A percentile compares a stretch with the other conserved stretches of the same genome.
Evolutionary conservation across 306 rosid species (phyloP).

Genomic region (Quercus glauca): DNA sequence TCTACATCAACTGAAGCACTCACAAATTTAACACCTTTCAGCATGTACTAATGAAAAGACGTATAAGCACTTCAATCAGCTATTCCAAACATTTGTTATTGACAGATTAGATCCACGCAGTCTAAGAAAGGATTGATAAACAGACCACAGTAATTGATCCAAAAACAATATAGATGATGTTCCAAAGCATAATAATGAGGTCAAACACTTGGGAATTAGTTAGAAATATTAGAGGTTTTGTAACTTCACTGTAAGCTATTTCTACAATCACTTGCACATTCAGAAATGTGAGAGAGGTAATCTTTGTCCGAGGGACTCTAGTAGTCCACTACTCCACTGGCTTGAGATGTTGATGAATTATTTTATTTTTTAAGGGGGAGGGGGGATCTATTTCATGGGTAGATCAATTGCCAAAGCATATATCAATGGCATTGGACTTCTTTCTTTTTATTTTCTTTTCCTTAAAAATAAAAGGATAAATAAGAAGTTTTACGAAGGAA

Average conservation of each 20-base stretch:
- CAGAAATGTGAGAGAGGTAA: background rate
- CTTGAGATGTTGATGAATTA: background rate
- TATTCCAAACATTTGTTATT: conserved; percentile 6
- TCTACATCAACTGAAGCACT: conserved; percentile 77
- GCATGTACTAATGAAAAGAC: background rate
- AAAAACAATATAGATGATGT: too few species aligned
- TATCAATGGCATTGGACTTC: background rate
- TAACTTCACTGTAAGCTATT: background rate
- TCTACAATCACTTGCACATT: background rate
- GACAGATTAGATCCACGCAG: background rate
- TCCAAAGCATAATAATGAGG: too few species aligned
- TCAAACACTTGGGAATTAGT: background rate
- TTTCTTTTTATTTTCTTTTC: too few species aligned
- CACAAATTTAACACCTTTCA: background rate
- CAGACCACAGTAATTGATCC: too few species aligned
- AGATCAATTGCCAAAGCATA: background rate
- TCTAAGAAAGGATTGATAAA: background rate
- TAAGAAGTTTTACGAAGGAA: background rate
- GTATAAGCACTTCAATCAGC: background rate
- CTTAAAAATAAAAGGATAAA: too few species aligned
- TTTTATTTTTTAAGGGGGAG: background rate
- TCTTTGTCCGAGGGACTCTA: background rate
- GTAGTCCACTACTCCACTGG: background rate
- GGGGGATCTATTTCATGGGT: background rate
- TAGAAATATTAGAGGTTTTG: background rate